Evolutionary conservation across 2,329 filamentous ascomycete genomes (phyloP), one percentile per base, ranked within the genome.

Genomic region (Monosporascus sp.): DNA sequence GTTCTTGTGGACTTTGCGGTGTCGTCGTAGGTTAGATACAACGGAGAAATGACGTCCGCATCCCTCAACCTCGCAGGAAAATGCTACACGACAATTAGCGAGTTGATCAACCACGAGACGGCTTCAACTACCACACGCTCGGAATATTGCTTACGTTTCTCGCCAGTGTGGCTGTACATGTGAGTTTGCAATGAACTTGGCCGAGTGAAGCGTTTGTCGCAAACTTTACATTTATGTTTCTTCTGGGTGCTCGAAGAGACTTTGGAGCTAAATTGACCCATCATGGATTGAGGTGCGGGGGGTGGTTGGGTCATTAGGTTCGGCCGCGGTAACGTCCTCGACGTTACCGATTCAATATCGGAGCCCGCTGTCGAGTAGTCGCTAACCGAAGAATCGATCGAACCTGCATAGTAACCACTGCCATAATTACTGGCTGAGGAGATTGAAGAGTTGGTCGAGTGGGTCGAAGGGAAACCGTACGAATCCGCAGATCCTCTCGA

Each of bases 141-240:
- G n/a, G 43, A 15, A 14, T 14, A 24, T 11, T 22, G 86, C 91
- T 80, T 84, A 96, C 91, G 93, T 77, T 97, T 97, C 73, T 97
- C 93, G 68, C 93, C 93, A 52, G 93, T 97, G 68, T 97, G 93
- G 73, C 91, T 96, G 75, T 97, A 97, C 89, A 97, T 97, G 70
- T 97, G 93, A 35, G 93, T 97, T 70, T 97, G 93, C 40, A 97
- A 73, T 15, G 93, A 97, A 68, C 91, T 96, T 1, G 93, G 93
- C 51, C 93, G 84, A 2, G 93, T 97, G 71, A 97, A 97, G 44
- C 93, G 86, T 81, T 97, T 97, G 73, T 97, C 93, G 77, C 93
- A 97, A 55, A 97, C 89, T 76, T 96, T 97, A 82, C 93, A 97
- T 78, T 97, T 97, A 77, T 97, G 94, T 80, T 97, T 97, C 85